Conservation (phyloP, 768 basidiomycete species). For the Boletus patriciae region DNA sequence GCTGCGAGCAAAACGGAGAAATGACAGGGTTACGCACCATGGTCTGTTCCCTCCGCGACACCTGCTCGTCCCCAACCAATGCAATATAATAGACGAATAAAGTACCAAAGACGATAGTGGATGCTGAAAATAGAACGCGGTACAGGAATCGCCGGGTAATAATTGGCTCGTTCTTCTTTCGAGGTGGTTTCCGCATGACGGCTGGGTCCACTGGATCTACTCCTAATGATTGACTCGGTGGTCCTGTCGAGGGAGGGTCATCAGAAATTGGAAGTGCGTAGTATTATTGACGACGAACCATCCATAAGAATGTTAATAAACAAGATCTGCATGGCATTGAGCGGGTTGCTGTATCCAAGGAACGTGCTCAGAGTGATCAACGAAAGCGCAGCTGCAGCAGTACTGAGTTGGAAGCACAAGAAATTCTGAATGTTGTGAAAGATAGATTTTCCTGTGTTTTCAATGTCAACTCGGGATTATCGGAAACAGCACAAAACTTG, state of each 20-base stretch:
- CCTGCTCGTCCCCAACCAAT: slow-evolving; percentile 69
- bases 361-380: slow-evolving; percentile 93
- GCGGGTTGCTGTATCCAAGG: slow-evolving; percentile 84
- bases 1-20: background rate
- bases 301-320: slow-evolving; percentile 99
- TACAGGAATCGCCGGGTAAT: slow-evolving; percentile 71
- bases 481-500: background rate
- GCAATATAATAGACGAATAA: slow-evolving; percentile 85
- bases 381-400: slow-evolving; percentile 94
- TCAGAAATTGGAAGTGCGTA: background rate
- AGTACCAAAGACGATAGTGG: slow-evolving; percentile 87
- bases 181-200: slow-evolving; percentile 91
- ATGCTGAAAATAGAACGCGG: slow-evolving; percentile 90
- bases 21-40: slow-evolving; percentile 61
- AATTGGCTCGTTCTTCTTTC: slow-evolving; percentile 88
- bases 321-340: slow-evolving; percentile 99
- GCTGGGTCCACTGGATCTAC: slow-evolving; percentile 95
- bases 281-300: slow-evolving; percentile 45
- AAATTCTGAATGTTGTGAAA: slow-evolving; percentile 99
- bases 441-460: slow-evolving; percentile 79
- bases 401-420: slow-evolving; percentile 94
- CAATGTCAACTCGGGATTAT: background rate
- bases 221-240: slow-evolving; percentile 92
- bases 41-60: slow-evolving; percentile 89
- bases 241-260: slow-evolving; percentile 49